Evolutionary conservation across 2,329 filamentous ascomycete species (phyloP), one percentile per base, ranked within the genome.

Genomic region (Gnomoniopsis sp.): DNA sequence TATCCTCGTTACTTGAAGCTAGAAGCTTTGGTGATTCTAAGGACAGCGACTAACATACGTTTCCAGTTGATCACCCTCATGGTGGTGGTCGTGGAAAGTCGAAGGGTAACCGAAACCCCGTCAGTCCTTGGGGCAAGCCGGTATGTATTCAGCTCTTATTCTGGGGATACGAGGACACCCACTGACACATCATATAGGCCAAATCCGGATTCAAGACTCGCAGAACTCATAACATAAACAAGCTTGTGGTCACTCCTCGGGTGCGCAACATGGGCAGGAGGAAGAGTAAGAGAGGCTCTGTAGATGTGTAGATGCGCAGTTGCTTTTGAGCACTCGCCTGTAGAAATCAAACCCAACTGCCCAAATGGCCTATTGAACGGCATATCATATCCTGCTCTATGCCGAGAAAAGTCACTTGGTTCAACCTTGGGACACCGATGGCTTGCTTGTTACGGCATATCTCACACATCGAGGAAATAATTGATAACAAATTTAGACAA

Each of bases 51-150:
- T 66, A 50, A 66, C 17, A 19, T n/a, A 33, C 17, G 14, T 53
- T 12, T 62, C 48, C 68, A 86, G 90, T 87, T 68, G 95, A 99
- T 71, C 95, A 99, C 82, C 95, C 95, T 70, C 95, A 99, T 75
- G 95, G 95, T 84, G 95, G 95, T 89, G 95, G 95, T 76, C 87
- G 96, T 82, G 95, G 95, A 79, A 99, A 99, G 79, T 97, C 92
- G 59, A 99, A 99, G 90, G 92, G 95, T 86, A 96, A 97, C 72
- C 87, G 93, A 62, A 83, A 96, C 71, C 95, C 96, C 36, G 91
- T 95, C 68, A 96, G 91, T 77, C 95, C 95, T 60, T 99, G 96
- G 95, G 95, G 96, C 72, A 88, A 87, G 71, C 93, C 91, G 71
- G 92, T 96, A 88, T 78, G 91, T 85, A 65, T 43, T 63, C 30